Evolutionary conservation across 2,329 filamentous ascomycete species (phyloP).

Genomic region (Colletotrichum gigasporum): DNA sequence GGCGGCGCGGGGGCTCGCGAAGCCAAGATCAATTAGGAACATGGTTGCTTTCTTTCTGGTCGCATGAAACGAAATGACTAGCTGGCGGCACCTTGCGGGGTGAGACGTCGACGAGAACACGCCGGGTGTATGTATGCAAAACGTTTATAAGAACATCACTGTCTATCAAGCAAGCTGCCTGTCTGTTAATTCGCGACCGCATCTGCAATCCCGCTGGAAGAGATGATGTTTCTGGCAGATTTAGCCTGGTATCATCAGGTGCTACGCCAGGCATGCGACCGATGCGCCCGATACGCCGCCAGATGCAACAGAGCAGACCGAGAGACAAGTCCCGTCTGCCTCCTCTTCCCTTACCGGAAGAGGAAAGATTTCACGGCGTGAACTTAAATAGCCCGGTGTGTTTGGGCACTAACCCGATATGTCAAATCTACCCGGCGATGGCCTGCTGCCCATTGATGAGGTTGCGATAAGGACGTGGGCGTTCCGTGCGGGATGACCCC

Average conservation of each 20-base stretch:
- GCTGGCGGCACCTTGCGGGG: not conserved
- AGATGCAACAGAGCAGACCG: not conserved
- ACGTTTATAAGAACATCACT: not conserved
- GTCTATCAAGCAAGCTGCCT: not conserved
- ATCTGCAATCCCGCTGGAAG: not conserved
- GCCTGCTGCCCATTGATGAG: not conserved
- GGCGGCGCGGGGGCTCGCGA: not conserved
- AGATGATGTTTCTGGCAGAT: not conserved
- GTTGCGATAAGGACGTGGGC: constrained; percentile 18
- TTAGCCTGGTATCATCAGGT: not conserved
- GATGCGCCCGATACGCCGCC: not conserved
- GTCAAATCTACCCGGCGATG: constrained; percentile 20
- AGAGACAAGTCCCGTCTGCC: not conserved
- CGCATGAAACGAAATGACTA: not conserved
- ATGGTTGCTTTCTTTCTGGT: not conserved
- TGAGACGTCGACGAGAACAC: too few relatives aligned
- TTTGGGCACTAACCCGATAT: constrained; percentile 15
- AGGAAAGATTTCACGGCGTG: constrained; percentile 19
- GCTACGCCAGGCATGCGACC: not conserved
- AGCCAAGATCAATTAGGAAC: not conserved
- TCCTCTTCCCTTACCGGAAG: not conserved
- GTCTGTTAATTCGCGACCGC: not conserved
- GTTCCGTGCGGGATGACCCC: constrained; percentile 20
- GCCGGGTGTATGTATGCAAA: too few relatives aligned
- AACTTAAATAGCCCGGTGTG: not conserved